A percentile compares a stretch with the other conserved stretches of the same genome.
Evolutionary conservation across 331 rosid genomes (phyloP).

Genomic region (Pyracantha coccinea): DNA sequence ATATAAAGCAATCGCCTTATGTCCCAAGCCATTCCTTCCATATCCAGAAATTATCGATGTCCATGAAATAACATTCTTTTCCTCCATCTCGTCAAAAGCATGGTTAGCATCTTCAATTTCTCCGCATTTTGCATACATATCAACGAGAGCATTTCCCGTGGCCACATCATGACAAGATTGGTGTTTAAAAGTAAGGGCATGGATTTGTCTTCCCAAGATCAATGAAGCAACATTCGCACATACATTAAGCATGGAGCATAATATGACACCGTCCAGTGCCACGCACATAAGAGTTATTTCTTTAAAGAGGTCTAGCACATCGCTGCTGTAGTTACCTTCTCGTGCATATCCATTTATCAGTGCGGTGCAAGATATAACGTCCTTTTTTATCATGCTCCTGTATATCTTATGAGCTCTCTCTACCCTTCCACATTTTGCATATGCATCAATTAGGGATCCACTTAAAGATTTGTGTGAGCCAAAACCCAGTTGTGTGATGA

Average conservation of each 20-base stretch:
- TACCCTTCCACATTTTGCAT: conserved; percentile 23
- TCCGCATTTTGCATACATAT: conserved; percentile 26
- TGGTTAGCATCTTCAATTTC: conserved; percentile 22
- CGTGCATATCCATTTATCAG: conserved; percentile 19
- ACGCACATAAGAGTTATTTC: conserved; percentile 8
- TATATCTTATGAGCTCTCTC: conserved; percentile 17
- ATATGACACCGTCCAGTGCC: conserved; percentile 14
- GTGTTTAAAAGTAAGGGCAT: conserved; percentile 16
- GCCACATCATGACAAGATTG: conserved; percentile 23
- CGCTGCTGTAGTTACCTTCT: conserved; percentile 3
- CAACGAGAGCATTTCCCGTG: conserved; percentile 18
- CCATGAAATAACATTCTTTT: conserved; percentile 28
- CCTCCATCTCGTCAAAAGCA: conserved; percentile 27
- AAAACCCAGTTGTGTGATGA: conserved; percentile 23
- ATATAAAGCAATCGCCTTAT: conserved; percentile 21
- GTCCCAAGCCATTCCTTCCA: conserved; percentile 26
- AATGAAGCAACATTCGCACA: conserved; percentile 23
- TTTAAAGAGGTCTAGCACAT: conserved; percentile 13
- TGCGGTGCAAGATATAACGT: conserved; percentile 21
- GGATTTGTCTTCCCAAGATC: conserved; percentile 30
- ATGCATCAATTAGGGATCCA: conserved; percentile 27
- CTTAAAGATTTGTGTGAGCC: conserved; percentile 6
- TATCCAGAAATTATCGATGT: conserved; percentile 23
- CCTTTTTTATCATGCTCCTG: conserved; percentile 18
- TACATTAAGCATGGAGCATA: conserved; percentile 29